Evolutionary conservation across 495 filamentous ascomycete genomes (phyloP), one percentile per base, ranked within the genome.

Genomic region (Neurospora terricola): DNA sequence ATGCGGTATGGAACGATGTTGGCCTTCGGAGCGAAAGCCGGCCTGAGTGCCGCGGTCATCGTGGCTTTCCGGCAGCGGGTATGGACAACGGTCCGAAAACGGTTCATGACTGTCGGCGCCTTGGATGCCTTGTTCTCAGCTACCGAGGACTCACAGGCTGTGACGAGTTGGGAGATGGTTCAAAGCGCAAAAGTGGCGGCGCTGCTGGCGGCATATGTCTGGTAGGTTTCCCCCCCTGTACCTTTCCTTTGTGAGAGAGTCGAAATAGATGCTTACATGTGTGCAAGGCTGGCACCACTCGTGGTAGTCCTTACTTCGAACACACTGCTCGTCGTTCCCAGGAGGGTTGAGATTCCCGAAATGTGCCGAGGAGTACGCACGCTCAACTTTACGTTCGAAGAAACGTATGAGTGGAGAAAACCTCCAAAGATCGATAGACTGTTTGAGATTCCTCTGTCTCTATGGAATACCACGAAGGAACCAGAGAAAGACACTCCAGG

Each of bases 1-100:
- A 78, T 80, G 74, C 79, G 81, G n/a, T 83, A 83, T 54, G 81
- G 81, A 8, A 79, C 79, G 6, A 38, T 80, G 12, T 48, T 83
- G 30, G 76, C 81, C 3, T 82, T 81, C 54, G 79, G 73, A 7
- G 71, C 80, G 16, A 83, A 83, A 75, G 81, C 81, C n/a, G 78
- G 79, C 3, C 72, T 83, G 7, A 78, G 77, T 54, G 77, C 79
- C n/a, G 73, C 77, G 16, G 78, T 80, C 5, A 72, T 82, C 8
- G 59, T 77, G 3, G 81, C 81, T 21, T 81, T 78, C 34, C 77
- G 74, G 9, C 79, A 82, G 70, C 74, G 81, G 8, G 79, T 82
- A 38, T 83, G 81, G 80, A 76, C 73, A 30, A 83, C 82, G 30
- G 80, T 82, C 23, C 73, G 79, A 62, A 79, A 70, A 34, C 77